Evolutionary conservation across 1,284 basidiomycete species (phyloP).

Genomic region (Phlebopus sp.): DNA sequence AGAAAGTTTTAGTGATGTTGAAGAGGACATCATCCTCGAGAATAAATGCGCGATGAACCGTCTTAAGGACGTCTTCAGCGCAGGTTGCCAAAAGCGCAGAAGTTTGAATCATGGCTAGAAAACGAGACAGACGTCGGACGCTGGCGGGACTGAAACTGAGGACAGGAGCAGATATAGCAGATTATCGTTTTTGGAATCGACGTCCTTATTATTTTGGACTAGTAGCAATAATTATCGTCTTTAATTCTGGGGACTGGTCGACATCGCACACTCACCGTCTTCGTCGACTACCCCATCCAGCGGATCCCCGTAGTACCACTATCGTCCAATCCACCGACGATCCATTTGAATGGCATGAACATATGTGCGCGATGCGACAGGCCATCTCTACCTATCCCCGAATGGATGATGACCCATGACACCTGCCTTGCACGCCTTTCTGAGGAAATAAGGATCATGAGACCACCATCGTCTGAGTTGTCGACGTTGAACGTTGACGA

Average conservation of each 20-base stretch:
- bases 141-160: background rate
- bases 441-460: background rate
- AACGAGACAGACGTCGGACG: background rate
- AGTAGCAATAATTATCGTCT: background rate
- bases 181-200: background rate
- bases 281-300: background rate
- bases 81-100: conserved; percentile 11
- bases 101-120: conserved; percentile 19
- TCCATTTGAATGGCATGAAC: too few species aligned
- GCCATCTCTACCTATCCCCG: background rate
- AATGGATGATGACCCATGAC: background rate
- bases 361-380: background rate
- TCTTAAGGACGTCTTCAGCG: conserved; percentile 35
- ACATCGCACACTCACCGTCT: background rate
- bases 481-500: background rate
- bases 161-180: conserved; percentile 6
- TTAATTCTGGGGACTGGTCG: background rate
- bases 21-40: conserved; percentile 60
- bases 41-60: conserved; percentile 68
- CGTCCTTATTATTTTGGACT: conserved; percentile 2
- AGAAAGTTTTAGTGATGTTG: conserved; percentile 74
- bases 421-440: background rate
- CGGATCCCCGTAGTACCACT: too few species aligned
- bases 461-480: background rate
- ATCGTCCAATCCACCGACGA: too few species aligned